Evolutionary conservation across 352 stramenopile species (phyloP), one percentile per base, ranked within the genome.

Genomic region (Globisporangium lucens): DNA sequence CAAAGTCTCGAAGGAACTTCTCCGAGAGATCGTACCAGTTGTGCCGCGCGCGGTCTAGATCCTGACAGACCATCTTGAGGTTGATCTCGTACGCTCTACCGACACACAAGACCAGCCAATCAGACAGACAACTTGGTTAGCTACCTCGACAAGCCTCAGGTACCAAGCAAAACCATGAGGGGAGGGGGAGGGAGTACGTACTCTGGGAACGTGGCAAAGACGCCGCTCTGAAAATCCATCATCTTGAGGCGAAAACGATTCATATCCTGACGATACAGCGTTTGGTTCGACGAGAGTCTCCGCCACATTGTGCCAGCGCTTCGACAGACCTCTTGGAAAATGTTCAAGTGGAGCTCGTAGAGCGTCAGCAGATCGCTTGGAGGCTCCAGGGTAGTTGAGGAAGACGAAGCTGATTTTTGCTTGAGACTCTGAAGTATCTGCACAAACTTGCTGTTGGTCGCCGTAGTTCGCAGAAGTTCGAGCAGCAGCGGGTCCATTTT

Each of bases 31-130:
- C 67, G 70, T 89, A 79, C 83, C 83, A 91, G 27, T 84, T 75
- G 61, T 79, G 71, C 29, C 75, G 82, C 41, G 71, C 65, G 20
- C 72, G 61, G 55, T 91, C 83, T 17, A 93, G 77, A 6, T 89
- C 71, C 13, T 68, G 33, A 47, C 83, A 89, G 0, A 85, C 76
- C 33, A 71, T 67, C 46, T 74, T 74, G 27, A 94, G 72, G 59
- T 94, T 93, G 36, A 89, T 75, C 58, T 94, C 85, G 61, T 89
- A 94, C 13, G 78, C 73, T 41, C 87, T 94, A 56, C 36, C 52
- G 4, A 51, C 24, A 73, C 13, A 68, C 7, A 56, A 33, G 30
- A 33, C 3, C 27, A 70, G 5, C 20, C 2, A 52, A 0, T 49
- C 5, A 41, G 24, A 24, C 24, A 24, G 24, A 24, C 24, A 24